Conservation (phyloP, 2,329 filamentous ascomycete genomes). For the Alternaria arbusti region DNA sequence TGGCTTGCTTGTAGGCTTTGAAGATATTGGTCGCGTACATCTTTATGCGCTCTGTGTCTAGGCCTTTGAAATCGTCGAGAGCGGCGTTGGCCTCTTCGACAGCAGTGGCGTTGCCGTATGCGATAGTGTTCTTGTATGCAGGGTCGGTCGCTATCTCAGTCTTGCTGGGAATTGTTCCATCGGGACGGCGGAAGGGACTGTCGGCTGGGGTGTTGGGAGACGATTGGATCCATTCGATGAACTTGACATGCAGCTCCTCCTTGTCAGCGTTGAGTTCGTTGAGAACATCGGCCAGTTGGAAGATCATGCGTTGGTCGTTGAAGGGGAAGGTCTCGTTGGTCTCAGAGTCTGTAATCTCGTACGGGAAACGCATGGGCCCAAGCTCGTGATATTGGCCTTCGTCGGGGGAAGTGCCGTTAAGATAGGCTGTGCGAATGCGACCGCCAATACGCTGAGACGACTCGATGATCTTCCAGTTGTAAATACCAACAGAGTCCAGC, state of each 20-base stretch:
- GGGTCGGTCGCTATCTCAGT: conserved; percentile 17
- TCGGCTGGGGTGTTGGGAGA: conserved; percentile 58
- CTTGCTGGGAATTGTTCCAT: conserved; percentile 18
- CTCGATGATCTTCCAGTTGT: conserved; percentile 67
- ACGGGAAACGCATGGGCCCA: conserved; percentile 68
- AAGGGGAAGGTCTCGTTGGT: conserved; percentile 62
- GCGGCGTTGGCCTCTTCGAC: conserved; percentile 19
- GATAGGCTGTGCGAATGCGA: conserved; percentile 65
- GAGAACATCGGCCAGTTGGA: conserved; percentile 64
- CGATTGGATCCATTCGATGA: conserved; percentile 65
- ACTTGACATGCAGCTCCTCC: conserved; percentile 56
- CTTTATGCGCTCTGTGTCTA: conserved; percentile 18
- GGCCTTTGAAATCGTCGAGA: conserved; percentile 19
- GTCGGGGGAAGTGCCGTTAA: conserved; percentile 61
- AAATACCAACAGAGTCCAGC: conserved; percentile 58
- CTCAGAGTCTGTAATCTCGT: conserved; percentile 52
- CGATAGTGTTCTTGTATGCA: conserved; percentile 2
- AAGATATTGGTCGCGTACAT: conserved; percentile 55
- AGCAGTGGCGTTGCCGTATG: conserved; percentile 15
- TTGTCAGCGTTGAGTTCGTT: conserved; percentile 63
- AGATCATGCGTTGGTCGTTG: conserved; percentile 66
- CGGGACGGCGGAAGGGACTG: conserved; percentile 12
- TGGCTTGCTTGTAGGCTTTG: conserved; percentile 57
- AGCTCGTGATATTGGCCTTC: conserved; percentile 70
- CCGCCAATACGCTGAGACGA: conserved; percentile 66